Evolutionary conservation across 305 asterid genomes (phyloP).

Genomic region (Solanum hybrid): DNA sequence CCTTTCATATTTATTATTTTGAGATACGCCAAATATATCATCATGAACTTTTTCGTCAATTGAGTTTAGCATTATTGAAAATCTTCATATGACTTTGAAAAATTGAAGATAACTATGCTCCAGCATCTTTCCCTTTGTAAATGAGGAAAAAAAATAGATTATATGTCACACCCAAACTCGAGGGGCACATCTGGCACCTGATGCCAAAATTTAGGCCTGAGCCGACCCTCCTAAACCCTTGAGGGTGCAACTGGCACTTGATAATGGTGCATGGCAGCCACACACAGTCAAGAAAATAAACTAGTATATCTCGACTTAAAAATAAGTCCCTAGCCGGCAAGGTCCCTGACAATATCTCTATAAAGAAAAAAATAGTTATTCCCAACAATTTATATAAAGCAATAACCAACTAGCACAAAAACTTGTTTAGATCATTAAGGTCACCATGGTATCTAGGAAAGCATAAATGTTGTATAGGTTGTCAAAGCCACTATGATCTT

Average conservation of each 20-base stretch:
- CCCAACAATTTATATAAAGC: not conserved
- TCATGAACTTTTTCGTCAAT: not conserved
- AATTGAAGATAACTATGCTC: not conserved
- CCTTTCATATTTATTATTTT: not conserved
- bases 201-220: not conserved
- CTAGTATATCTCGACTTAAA: too few relatives aligned
- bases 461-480: not conserved
- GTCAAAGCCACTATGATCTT: not conserved
- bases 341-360: not conserved
- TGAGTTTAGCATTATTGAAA: not conserved
- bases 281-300: too few relatives aligned
- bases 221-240: not conserved
- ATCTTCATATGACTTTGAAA: not conserved
- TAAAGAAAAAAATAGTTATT: too few relatives aligned
- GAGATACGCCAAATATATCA: not conserved
- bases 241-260: not conserved
- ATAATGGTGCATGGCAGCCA: too few relatives aligned
- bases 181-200: not conserved
- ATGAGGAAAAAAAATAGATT: too few relatives aligned
- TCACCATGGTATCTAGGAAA: not conserved
- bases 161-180: not conserved
- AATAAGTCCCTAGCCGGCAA: not conserved
- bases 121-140: not conserved
- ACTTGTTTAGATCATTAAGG: not conserved
- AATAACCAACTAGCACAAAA: not conserved